Evolutionary conservation across 176 grass and related monocot species (phyloP).

Genomic region (Tillandsia leiboldiana): DNA sequence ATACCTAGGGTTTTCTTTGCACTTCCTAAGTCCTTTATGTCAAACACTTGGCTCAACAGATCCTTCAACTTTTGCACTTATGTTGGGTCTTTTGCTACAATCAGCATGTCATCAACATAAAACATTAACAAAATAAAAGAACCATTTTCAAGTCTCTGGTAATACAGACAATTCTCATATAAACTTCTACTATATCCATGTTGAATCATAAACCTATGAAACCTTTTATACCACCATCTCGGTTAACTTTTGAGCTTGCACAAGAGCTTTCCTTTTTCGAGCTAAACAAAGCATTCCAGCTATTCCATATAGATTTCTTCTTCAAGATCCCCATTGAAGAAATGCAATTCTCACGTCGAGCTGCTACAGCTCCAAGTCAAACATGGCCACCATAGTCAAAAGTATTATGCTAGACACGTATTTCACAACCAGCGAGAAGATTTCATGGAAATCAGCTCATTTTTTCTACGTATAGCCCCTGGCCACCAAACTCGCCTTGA

Average conservation of each 20-base stretch:
- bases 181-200: background rate
- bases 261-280: background rate
- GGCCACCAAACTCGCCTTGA: background rate
- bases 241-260: background rate
- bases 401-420: background rate
- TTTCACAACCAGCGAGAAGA: background rate
- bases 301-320: background rate
- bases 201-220: background rate
- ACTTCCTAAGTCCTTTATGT: background rate
- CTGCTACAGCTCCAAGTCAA: background rate
- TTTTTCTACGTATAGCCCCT: background rate
- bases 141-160: background rate
- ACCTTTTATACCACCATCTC: background rate
- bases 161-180: background rate
- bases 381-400: background rate
- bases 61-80: background rate
- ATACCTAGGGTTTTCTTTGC: background rate
- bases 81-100: background rate
- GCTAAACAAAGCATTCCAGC: background rate
- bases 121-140: background rate
- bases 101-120: background rate
- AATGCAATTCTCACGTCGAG: background rate
- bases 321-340: background rate
- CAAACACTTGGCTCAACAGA: background rate
- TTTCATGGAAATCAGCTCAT: background rate